These are phyloP conservation scores for Dentipellis fragilis DNA, from an alignment of 768 basidiomycete species.

Conservation along the genomic window DNA sequence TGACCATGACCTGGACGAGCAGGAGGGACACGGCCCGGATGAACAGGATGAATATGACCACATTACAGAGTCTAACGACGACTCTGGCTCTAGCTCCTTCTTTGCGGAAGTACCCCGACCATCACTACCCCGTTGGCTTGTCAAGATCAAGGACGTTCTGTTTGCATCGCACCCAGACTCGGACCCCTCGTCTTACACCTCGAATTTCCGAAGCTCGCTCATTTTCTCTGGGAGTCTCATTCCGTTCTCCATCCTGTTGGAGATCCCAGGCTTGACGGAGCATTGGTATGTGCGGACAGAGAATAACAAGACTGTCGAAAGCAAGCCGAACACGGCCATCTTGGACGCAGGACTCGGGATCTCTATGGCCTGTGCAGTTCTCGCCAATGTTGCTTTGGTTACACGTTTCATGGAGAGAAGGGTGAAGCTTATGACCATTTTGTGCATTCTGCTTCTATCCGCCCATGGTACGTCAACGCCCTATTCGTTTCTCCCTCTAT, in stretches of 20 bases:
- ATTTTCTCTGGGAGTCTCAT: constrained; percentile 60
- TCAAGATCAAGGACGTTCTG: constrained; percentile 13
- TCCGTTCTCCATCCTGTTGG: constrained; percentile 72
- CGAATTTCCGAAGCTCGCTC: constrained; percentile 54
- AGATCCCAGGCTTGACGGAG: constrained; percentile 72
- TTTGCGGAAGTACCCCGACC: constrained; percentile 2
- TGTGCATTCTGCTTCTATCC: constrained; percentile 54
- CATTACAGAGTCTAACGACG: background rate
- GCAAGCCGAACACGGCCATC: constrained; percentile 41
- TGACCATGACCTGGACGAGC: background rate
- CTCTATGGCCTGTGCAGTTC: constrained; percentile 56
- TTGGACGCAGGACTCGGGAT: constrained; percentile 52
- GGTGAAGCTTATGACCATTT: constrained; percentile 51
- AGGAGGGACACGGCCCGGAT: background rate
- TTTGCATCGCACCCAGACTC: constrained; percentile 13
- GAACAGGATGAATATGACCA: background rate
- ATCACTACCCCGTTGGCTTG: constrained; percentile 4
- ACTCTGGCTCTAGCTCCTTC: background rate
- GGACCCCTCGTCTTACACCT: constrained; percentile 25
- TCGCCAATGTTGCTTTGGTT: constrained; percentile 62
- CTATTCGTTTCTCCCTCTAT: background rate
- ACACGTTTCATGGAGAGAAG: constrained; percentile 62
- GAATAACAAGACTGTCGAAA: constrained; percentile 34
- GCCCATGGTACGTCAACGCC: constrained; percentile 47
- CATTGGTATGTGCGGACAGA: constrained; percentile 61